These are phyloP conservation scores for Solanum clarkiae DNA, from an alignment of 257 asterid genomes.

Conservation along the genomic window DNA sequence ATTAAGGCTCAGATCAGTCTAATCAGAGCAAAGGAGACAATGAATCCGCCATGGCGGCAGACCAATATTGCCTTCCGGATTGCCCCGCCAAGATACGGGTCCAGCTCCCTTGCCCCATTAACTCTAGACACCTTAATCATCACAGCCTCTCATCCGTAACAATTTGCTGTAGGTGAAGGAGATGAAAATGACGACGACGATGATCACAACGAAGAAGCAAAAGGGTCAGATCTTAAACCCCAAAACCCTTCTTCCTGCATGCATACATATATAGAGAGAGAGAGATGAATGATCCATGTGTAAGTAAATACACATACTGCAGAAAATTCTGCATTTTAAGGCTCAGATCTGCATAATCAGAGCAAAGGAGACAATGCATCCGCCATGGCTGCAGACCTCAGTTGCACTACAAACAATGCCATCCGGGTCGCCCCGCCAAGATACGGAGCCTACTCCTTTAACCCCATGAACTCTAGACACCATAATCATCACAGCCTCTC, in stretches of 20 bases:
- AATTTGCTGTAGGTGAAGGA: background rate
- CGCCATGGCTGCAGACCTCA: slow-evolving; percentile 6
- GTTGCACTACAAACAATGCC: background rate
- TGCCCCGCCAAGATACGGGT: slow-evolving; percentile 5
- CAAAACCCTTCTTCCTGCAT: background rate
- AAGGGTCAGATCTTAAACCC: background rate
- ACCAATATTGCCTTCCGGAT: background rate
- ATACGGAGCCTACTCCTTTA: background rate
- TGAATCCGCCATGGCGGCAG: slow-evolving; percentile 2
- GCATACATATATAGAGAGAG: background rate
- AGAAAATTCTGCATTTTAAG: background rate
- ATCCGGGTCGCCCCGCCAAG: slow-evolving; percentile 12
- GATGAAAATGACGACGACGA: background rate
- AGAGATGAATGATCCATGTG: background rate
- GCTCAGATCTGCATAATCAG: background rate
- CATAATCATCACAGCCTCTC: background rate
- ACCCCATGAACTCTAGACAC: background rate
- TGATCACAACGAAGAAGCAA: background rate
- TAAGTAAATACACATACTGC: background rate
- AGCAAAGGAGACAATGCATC: background rate
- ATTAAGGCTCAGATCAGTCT: background rate
- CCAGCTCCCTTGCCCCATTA: background rate
- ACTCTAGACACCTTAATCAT: background rate
- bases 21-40: background rate
- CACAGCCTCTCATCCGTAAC: background rate